Evolutionary conservation across 352 stramenopile genomes (phyloP), one percentile per base, ranked within the genome.

Genomic region (Aphanomyces euteiches): DNA sequence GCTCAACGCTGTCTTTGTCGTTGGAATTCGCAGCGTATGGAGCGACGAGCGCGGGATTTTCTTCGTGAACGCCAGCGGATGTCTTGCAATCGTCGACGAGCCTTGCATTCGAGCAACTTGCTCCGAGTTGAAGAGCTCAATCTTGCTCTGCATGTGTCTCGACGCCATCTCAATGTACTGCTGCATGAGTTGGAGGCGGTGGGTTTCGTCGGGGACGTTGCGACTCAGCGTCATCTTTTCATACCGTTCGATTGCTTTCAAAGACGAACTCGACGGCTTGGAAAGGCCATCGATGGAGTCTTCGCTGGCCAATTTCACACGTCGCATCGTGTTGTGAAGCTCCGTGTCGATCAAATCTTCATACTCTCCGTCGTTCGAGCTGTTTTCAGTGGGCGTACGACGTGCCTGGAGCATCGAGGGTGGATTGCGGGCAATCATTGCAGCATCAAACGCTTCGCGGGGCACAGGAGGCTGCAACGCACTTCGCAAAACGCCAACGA

Each of bases 91-190:
- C 15, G 78, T 74, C 8, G 39, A 67, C 75, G 63, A 78, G 81
- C 8, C 67, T 73, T 90, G 81, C 78, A 93, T 88, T 37, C 84
- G 76, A 4, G 81, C 84, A 28, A 76, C 78, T 74, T 95, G 88
- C 69, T 96, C 88, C 0, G 82, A 90, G 38, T 92, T 84, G 7
- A 84, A 82, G 43, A 94, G 77, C 72, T 96, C 81, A 72, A 96
- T 83, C 65, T 94, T 96, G 61, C 81, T 93, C n/a, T 82, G 80
- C 88, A 96, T 94, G 67, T 96, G 88, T 79, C 90, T 92, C 45
- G 88, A 96, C 4, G 88, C 88, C 65, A 93, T 91, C 7, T 79
- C 82, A 10, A 96, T 86, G 60, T 96, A 96, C 70, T 96, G 80
- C 59, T 93, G 83, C 83, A 96, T 94, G 12, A 96, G 78, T 64